Percentiles rank a stretch among this genome's conserved stretches.
Evolutionary conservation across 1,284 basidiomycete species (phyloP).

Genomic region (Xanthoconium separans): DNA sequence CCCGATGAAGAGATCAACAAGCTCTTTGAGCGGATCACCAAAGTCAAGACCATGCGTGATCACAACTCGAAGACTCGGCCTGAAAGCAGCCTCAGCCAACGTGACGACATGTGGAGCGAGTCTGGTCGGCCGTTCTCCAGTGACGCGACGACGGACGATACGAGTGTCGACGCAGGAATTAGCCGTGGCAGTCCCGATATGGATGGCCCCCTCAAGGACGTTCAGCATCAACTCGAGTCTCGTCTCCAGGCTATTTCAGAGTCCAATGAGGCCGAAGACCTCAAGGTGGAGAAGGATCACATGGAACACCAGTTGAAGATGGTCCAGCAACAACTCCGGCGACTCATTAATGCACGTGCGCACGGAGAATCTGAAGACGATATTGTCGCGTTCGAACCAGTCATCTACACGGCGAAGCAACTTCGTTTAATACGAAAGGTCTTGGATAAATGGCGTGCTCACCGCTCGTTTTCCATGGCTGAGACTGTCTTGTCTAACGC

Average conservation of each 20-base stretch:
- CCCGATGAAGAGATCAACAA: constrained; percentile 93
- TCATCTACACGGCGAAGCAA: constrained; percentile 79
- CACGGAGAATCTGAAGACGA: constrained; percentile 69
- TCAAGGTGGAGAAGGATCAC: constrained; percentile 86
- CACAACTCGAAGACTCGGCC: constrained; percentile 70
- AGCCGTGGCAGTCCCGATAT: constrained; percentile 67
- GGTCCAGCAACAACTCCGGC: constrained; percentile 81
- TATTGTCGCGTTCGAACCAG: constrained; percentile 66
- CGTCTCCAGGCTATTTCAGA: constrained; percentile 73
- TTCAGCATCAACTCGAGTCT: constrained; percentile 70
- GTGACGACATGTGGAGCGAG: constrained; percentile 86
- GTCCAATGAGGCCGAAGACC: constrained; percentile 75
- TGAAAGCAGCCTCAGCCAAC: constrained; percentile 81
- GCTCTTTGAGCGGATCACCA: constrained; percentile 89
- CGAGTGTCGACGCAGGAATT: constrained; percentile 69
- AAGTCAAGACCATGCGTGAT: constrained; percentile 87
- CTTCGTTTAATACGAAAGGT: constrained; percentile 78
- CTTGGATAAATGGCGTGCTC: constrained; percentile 80
- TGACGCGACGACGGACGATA: constrained; percentile 83
- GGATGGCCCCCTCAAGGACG: constrained; percentile 63
- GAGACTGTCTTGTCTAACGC: constrained; percentile 86
- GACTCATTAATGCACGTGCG: constrained; percentile 76
- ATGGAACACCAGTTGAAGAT: constrained; percentile 85
- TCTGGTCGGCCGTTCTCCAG: constrained; percentile 70
- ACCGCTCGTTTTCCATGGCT: constrained; percentile 89